A percentile compares a stretch with the other conserved stretches of the same genome.
phyloP scores from a whole-genome alignment of 1,139 yeast genomes.

The Candida smagusa region DNA sequence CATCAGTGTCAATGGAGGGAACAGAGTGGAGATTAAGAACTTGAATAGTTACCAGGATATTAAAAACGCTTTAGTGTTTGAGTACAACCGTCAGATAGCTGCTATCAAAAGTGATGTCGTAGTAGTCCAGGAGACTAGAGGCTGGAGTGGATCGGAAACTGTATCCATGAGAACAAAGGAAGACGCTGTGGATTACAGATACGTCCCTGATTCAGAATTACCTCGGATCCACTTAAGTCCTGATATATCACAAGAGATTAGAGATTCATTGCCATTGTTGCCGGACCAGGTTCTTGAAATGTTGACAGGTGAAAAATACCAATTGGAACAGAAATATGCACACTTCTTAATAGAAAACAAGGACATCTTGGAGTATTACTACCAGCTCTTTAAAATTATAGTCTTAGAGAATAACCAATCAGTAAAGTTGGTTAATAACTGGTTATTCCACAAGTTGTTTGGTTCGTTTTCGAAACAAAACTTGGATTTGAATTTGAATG shows the following conservation, averaged over 20 bases:
- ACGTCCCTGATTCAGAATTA: constrained; percentile 91
- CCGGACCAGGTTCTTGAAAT: constrained; percentile 60
- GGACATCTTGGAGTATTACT: constrained; percentile 49
- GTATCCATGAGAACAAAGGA: constrained; percentile 72
- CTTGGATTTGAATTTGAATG: constrained; percentile 30
- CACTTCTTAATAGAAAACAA: constrained; percentile 52
- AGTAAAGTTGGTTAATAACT: constrained; percentile 57
- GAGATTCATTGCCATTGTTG: constrained; percentile 50
- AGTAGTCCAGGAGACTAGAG: constrained; percentile 72
- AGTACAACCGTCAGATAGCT: constrained; percentile 64
- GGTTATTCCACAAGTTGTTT: constrained; percentile 80
- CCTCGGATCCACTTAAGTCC: constrained; percentile 53
- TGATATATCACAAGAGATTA: constrained; percentile 28
- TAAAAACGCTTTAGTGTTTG: constrained; percentile 70
- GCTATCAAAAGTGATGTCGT: constrained; percentile 28
- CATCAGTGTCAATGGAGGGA: constrained; percentile 66
- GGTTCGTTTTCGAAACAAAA: constrained; percentile 63
- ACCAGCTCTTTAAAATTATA: constrained; percentile 33
- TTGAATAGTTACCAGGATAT: constrained; percentile 83
- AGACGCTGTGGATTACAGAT: constrained; percentile 80
- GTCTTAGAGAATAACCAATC: constrained; percentile 17
- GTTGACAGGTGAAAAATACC: constrained; percentile 50
- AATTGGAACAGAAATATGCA: constrained; percentile 70
- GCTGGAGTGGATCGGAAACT: constrained; percentile 82
- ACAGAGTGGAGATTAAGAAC: constrained; percentile 85